phyloP scores from a whole-genome alignment of 192 early-diverging fungal genomes.

The Powellomyces hirtus region DNA sequence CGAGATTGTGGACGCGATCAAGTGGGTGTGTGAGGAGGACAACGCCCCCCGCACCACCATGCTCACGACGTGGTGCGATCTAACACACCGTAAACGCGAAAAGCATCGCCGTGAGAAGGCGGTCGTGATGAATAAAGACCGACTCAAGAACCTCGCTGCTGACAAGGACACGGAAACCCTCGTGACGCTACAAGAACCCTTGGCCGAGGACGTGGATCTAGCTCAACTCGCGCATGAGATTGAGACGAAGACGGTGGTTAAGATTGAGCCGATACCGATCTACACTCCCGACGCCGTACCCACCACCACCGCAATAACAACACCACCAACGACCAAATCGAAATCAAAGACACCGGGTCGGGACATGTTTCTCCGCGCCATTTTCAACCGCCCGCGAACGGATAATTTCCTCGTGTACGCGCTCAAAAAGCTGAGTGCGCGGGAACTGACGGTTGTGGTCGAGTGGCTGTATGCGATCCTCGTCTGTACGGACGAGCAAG shows the following conservation, averaged over 20 bases:
- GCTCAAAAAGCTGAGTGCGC: neutral
- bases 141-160: too few species aligned
- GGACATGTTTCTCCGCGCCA: constrained; percentile 9
- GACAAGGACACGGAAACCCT: too few species aligned
- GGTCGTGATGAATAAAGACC: too few species aligned
- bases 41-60: neutral
- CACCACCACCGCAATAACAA: neutral
- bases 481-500: neutral
- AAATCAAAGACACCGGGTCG: neutral
- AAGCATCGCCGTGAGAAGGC: neutral
- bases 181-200: too few species aligned
- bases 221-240: neutral
- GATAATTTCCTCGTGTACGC: constrained; percentile 14
- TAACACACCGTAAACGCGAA: neutral
- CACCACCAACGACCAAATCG: neutral
- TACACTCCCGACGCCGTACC: neutral
- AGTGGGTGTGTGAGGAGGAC: neutral
- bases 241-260: neutral
- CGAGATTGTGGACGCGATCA: constrained; percentile 9
- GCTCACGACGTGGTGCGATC: neutral
- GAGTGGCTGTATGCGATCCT: constrained; percentile 3
- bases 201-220: neutral
- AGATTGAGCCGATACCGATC: neutral
- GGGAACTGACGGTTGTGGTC: neutral
- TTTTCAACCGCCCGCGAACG: constrained; percentile 10